These are phyloP conservation scores for Bacidia rubella DNA, from an alignment of 495 filamentous ascomycete genomes.

Conservation along the genomic window DNA sequence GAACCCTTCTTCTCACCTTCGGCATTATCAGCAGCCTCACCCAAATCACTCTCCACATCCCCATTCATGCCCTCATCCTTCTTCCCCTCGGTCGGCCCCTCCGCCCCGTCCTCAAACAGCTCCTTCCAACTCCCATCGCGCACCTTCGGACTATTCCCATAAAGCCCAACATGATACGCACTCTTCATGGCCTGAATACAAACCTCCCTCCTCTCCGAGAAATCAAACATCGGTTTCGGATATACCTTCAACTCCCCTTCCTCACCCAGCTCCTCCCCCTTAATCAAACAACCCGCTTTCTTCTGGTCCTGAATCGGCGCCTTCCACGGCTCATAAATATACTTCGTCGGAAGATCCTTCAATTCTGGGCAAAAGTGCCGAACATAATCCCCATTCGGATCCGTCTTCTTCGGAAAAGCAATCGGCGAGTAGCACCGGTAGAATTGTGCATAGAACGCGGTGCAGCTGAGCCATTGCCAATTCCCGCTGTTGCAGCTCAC, in stretches of 20 bases:
- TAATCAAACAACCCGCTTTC: constrained; percentile 41
- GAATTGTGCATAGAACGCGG: constrained; percentile 53
- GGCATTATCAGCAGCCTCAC: constrained; percentile 24
- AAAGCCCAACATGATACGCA: constrained; percentile 46
- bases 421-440: constrained; percentile 53
- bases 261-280: constrained; percentile 32
- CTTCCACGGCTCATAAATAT: constrained; percentile 64
- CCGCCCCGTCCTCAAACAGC: constrained; percentile 36
- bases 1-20: constrained; percentile 15
- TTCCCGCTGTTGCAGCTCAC: constrained; percentile 55
- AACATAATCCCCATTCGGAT: constrained; percentile 47
- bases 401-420: constrained; percentile 54
- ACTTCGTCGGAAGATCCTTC: constrained; percentile 43
- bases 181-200: constrained; percentile 52
- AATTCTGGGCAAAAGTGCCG: constrained; percentile 50
- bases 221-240: constrained; percentile 63
- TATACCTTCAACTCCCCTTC: constrained; percentile 33
- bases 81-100: constrained; percentile 36
- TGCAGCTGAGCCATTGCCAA: constrained; percentile 65
- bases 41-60: constrained; percentile 15
- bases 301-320: constrained; percentile 47
- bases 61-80: constrained; percentile 20
- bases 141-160: constrained; percentile 45
- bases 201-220: constrained; percentile 38
- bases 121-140: constrained; percentile 48